Conservation (phyloP, 164 flowering plant species). For the Berberis vulgaris region DNA sequence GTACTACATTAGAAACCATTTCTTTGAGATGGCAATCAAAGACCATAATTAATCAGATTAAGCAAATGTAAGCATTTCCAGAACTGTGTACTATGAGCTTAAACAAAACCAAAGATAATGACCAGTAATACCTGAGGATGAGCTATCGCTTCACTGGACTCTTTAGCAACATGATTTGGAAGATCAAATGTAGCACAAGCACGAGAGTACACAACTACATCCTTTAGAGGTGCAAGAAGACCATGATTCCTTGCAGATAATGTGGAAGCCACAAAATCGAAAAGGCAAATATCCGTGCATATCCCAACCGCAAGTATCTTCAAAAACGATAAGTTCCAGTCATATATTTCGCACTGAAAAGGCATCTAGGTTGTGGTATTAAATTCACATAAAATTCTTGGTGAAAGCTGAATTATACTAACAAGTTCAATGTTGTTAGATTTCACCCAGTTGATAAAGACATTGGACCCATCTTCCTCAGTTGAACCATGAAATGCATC, state of each 20-base stretch:
- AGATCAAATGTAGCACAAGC: conserved; percentile 87
- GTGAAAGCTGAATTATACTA: conserved; percentile 15
- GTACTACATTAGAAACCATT: no score
- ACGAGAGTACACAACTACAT: conserved; percentile 65
- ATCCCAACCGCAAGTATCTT: conserved; percentile 85
- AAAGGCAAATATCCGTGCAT: conserved; percentile 90
- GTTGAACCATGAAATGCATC: conserved; percentile 73
- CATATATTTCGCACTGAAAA: neutral
- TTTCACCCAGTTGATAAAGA: conserved; percentile 70
- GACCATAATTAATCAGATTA: no score
- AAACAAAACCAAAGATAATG: neutral
- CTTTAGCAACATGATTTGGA: conserved; percentile 53
- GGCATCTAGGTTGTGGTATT: neutral
- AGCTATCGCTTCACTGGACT: conserved; percentile 38
- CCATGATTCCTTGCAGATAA: conserved; percentile 78
- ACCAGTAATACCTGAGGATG: conserved; percentile 76
- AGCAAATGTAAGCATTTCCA: no score
- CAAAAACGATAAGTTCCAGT: conserved; percentile 13
- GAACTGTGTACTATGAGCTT: no score
- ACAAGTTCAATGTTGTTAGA: conserved; percentile 57
- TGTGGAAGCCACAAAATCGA: conserved; percentile 73
- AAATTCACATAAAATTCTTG: neutral
- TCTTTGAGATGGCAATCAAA: no score
- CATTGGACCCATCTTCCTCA: conserved; percentile 82
- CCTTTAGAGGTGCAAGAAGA: conserved; percentile 57